Base-by-base conservation (phyloP, 176 grass and related monocot genomes). In the Puya raimondii region DNA sequence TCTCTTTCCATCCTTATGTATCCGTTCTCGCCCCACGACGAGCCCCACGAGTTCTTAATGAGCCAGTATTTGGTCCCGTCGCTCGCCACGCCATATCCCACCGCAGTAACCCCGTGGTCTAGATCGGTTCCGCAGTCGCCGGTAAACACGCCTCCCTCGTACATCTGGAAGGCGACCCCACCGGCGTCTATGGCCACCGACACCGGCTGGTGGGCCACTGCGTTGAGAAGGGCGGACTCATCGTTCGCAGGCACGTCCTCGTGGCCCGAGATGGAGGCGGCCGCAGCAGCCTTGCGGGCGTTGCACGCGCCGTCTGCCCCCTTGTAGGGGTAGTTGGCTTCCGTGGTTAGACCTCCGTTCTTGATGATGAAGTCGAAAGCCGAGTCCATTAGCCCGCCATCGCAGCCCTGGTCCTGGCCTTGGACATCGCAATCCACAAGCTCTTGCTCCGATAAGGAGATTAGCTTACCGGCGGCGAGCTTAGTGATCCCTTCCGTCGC, bases 11-110 rank as follows among this genome's bases (percentile, higher is more conserved):
- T 82, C 16, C 82, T 56, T 47, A 88, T 51, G 74, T 88, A 88
- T 2, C 86, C 86, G 12, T 27, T 29, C 79, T 89, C 86, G 12
- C 86, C 82, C 86, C 86, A 84, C 10, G 78, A 73, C 23, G 21
- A 1, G 51, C 86, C 86, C 86, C 86, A 88, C 58, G 81, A 88
- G 79, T 89, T 89, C 82, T 89, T 89, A 76, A 85, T 70, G 49
- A 85, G 42, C 79, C 82, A 82, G 72, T 89, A 89, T 3, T 47
- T 69, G 15, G 26, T 80, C 11, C 87, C 82, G 68, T 89, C 82
- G 56, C 54, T 10, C 2, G 82, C 56, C 42, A 76, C 82, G 76
- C 79, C 82, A 66, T 85, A 89, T 10, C 82, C 87, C 20, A 89
- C 87, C 47, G 82, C 82, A 2, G 87, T 89, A 68, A 89, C 3